Conservation (phyloP, 139 green algal species). For the Tetraselmis striata region DNA sequence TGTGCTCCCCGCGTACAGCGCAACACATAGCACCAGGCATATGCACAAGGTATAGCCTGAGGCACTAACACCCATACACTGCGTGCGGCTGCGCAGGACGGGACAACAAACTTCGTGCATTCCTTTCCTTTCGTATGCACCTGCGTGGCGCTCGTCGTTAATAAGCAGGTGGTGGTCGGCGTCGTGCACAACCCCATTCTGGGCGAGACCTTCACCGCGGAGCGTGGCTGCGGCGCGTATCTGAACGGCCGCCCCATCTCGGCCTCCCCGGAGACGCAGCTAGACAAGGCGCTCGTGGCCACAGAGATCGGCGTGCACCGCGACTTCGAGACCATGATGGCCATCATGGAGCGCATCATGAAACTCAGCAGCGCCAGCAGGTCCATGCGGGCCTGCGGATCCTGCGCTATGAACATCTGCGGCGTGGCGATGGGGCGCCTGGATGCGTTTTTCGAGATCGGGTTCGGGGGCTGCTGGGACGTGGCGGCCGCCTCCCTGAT, state of each 20-base stretch:
- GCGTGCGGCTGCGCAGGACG: conserved; percentile 25
- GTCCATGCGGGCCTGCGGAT: conserved; percentile 78
- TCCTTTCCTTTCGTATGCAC: conserved; percentile 90
- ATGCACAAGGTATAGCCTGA: conserved; percentile 1
- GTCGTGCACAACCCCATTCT: conserved; percentile 95
- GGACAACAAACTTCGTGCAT: conserved; percentile 99
- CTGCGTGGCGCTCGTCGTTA: conserved; percentile 50
- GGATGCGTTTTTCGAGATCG: conserved; percentile 92
- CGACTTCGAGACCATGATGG: conserved; percentile 59
- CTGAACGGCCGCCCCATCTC: conserved; percentile 69
- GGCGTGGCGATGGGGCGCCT: conserved; percentile 72
- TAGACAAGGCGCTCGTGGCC: conserved; percentile 64
- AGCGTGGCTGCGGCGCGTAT: conserved; percentile 57
- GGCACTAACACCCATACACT: background rate
- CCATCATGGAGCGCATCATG: conserved; percentile 65
- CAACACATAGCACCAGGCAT: too few species aligned
- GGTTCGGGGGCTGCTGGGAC: conserved; percentile 81
- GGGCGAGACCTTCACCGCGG: conserved; percentile 66
- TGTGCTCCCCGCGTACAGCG: too few species aligned
- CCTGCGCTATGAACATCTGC: conserved; percentile 83
- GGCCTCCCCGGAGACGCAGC: conserved; percentile 34
- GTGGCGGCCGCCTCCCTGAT: conserved; percentile 50
- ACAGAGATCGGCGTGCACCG: conserved; percentile 77
- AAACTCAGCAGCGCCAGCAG: conserved; percentile 30
- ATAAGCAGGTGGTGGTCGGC: conserved; percentile 63